Evolutionary conservation across 371 early-diverging fungal genomes (phyloP), one percentile per base, ranked within the genome.

Genomic region (Syncephalastrum racemosum): DNA sequence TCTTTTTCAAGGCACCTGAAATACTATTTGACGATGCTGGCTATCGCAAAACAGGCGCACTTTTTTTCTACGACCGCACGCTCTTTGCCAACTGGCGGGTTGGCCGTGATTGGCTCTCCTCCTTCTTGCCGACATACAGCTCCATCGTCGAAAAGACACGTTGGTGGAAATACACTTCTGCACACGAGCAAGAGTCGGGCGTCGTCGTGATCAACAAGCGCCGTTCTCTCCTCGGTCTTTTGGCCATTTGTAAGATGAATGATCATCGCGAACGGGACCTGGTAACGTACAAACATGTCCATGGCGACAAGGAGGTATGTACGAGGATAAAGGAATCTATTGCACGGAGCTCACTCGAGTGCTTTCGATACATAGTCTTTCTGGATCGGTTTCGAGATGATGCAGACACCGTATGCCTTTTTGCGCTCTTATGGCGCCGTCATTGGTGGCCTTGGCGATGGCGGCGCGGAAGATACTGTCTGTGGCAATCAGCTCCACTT

Each of bases 1-100:
- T 85, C 39, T 85, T 88, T 65, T 70, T 90, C 57, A 73, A 84
- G 54, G 66, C 75, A 20, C 90, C 92, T 0, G 80, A 71, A 4
- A 58, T 55, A 0, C 53, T 88, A n/a, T 86, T 86, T 63, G 68
- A 75, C 7, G 80, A 81, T 56, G 60, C 70, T 13, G 82, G 80
- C 1, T 90, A 87, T 58, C 48, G 64, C 18, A 59, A 68, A 8
- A 80, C 84, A 0, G 86, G 90, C 6, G 68, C 82, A 0, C 54
- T 88, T 3, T 87, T 87, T 61, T 90, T 85, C 63, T 73, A 78
- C 42, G 89, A 90, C 58, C 81, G 87, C 13, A 80, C 82, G 0
- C 66, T 83, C 3, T 75, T 78, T 25, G 53, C 66, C 12, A 68
- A 66, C 18, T 72, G 68, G 63, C 42, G 60, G 0, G 52, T 53